phyloP scores from a whole-genome alignment of 2,329 filamentous ascomycete genomes.

The Didymella lethalis region DNA sequence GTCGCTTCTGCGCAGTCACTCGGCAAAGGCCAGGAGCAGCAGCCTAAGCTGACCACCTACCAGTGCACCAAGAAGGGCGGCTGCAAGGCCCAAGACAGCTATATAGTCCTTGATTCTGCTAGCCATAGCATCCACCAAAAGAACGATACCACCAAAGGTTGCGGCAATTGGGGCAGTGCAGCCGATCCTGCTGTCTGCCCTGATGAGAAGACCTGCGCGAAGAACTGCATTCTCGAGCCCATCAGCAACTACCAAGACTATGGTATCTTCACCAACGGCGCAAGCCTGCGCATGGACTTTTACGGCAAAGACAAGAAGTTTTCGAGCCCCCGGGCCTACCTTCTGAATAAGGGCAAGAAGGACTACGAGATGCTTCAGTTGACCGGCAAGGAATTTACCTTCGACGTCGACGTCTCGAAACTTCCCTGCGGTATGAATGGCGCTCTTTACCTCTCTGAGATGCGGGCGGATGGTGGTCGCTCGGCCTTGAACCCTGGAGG shows the following conservation, averaged over 20 bases:
- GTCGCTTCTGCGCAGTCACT: constrained; percentile 43
- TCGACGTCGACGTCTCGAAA: constrained; percentile 69
- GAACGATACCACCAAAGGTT: constrained; percentile 43
- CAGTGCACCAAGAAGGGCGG: constrained; percentile 61
- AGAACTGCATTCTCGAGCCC: constrained; percentile 65
- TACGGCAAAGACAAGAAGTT: constrained; percentile 49
- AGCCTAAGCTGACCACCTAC: constrained; percentile 62
- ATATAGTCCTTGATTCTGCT: constrained; percentile 60
- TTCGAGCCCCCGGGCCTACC: constrained; percentile 66
- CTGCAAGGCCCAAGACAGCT: constrained; percentile 58
- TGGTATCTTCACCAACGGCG: constrained; percentile 61
- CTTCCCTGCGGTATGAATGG: constrained; percentile 55
- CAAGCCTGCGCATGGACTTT: constrained; percentile 57
- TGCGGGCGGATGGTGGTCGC: constrained; percentile 49
- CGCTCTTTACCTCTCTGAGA: constrained; percentile 52
- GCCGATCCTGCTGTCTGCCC: constrained; percentile 58
- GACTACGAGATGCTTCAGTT: constrained; percentile 72
- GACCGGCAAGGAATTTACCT: constrained; percentile 73
- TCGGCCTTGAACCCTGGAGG: constrained; percentile 57
- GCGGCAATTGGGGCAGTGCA: constrained; percentile 42
- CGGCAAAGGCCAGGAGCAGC: constrained; percentile 53
- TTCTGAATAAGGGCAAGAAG: constrained; percentile 65
- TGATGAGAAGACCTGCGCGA: constrained; percentile 59
- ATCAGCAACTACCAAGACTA: constrained; percentile 63
- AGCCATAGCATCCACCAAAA: constrained; percentile 57